Conservation (phyloP, 495 filamentous ascomycete genomes). For the Aspergillus taichungensis region DNA sequence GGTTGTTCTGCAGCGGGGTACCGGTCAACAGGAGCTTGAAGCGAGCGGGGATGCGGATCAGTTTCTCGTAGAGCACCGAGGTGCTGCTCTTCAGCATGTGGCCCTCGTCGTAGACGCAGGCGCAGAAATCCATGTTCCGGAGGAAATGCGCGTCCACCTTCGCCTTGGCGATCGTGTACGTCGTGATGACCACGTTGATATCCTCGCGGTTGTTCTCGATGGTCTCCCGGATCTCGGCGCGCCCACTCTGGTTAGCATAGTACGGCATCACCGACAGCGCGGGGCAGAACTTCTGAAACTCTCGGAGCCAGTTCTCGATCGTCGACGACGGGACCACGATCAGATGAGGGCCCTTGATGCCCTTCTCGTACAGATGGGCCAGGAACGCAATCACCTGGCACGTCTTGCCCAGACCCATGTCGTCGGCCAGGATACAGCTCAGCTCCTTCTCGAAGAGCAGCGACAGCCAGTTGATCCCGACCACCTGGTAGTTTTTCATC, state of each 20-base stretch:
- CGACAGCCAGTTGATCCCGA: constrained; percentile 89
- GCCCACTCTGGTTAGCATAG: constrained; percentile 58
- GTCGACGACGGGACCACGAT: constrained; percentile 89
- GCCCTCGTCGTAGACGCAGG: constrained; percentile 86
- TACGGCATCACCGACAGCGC: constrained; percentile 67
- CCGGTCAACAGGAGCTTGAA: constrained; percentile 86
- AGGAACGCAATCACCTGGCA: constrained; percentile 93
- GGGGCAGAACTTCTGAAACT: constrained; percentile 84
- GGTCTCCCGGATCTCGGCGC: constrained; percentile 54
- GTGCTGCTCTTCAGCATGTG: constrained; percentile 82
- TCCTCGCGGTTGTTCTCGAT: constrained; percentile 51
- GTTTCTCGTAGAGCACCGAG: constrained; percentile 67
- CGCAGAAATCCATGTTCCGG: constrained; percentile 49
- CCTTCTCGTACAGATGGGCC: constrained; percentile 64
- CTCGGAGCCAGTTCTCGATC: constrained; percentile 87
- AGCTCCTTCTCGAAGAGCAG: constrained; percentile 68
- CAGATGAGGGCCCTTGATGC: constrained; percentile 67
- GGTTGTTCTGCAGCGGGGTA: constrained; percentile 92
- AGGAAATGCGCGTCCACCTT: constrained; percentile 62
- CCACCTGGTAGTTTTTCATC: constrained; percentile 88
- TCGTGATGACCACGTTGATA: constrained; percentile 85
- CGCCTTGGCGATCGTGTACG: constrained; percentile 67
- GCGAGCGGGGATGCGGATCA: constrained; percentile 65
- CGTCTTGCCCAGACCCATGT: constrained; percentile 97
- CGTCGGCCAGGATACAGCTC: constrained; percentile 87